Percentiles rank a stretch among this genome's conserved stretches.
Conservation (phyloP, 495 filamentous ascomycete genomes). For the Penicillium verhagenii region DNA sequence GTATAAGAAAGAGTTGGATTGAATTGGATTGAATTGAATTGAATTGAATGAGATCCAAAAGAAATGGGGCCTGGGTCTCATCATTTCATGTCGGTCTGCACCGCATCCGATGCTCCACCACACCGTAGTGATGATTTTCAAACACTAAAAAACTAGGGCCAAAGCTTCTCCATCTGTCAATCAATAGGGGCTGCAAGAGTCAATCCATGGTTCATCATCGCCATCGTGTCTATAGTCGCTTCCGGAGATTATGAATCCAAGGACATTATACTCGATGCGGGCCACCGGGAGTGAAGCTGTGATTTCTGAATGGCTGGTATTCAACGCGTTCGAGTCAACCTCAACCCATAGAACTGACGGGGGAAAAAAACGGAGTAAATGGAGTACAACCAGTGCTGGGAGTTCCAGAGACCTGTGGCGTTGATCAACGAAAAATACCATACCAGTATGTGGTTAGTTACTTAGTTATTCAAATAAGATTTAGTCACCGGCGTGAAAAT, state of each 20-base stretch:
- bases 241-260: not conserved
- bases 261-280: slow-evolving; percentile 4
- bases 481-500: slow-evolving; percentile 2
- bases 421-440: slow-evolving; percentile 7
- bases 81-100: not conserved
- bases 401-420: slow-evolving; percentile 9
- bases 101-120: slow-evolving; percentile 4
- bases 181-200: slow-evolving; percentile 1
- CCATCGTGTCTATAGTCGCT: slow-evolving; percentile 4
- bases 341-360: slow-evolving; percentile 8
- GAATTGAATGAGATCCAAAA: not conserved
- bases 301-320: slow-evolving; percentile 1
- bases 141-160: not conserved
- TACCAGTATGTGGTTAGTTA: too few species aligned
- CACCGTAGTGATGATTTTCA: not conserved
- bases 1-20: not conserved
- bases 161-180: not conserved
- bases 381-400: not conserved
- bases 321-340: not conserved
- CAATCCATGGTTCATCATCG: slow-evolving; percentile 10
- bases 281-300: not conserved
- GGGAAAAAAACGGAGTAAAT: too few species aligned
- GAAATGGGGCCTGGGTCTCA: not conserved
- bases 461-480: slow-evolving; percentile 5
- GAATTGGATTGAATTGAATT: too few species aligned